Evolutionary conservation across 257 asterid species (phyloP).

Genomic region (Primulina eburnea): DNA sequence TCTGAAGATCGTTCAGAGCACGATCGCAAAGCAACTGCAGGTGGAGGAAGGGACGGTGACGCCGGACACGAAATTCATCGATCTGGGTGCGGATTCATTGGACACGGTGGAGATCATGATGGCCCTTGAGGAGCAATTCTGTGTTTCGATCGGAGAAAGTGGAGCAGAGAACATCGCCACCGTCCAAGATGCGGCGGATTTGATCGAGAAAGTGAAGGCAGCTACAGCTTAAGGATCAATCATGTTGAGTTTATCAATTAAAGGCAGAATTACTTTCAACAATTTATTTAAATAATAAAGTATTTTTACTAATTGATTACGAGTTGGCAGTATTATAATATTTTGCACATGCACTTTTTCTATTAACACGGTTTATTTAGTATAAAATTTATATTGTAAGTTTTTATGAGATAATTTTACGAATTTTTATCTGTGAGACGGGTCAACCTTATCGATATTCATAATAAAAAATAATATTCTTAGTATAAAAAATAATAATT

Average conservation of each 20-base stretch:
- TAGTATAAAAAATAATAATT: too few species aligned
- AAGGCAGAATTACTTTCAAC: too few species aligned
- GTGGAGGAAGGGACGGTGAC: constrained; percentile 41
- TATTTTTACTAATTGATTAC: too few species aligned
- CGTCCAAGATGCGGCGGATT: constrained; percentile 62
- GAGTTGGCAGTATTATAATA: too few species aligned
- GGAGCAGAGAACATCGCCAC: constrained; percentile 55
- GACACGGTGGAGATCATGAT: constrained; percentile 68
- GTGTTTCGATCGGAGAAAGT: constrained; percentile 51
- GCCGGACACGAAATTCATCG: constrained; percentile 45
- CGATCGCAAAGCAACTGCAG: constrained; percentile 49
- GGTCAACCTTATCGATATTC: too few species aligned
- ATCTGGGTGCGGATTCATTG: constrained; percentile 58
- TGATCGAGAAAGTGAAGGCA: constrained; percentile 51
- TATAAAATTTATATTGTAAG: too few species aligned
- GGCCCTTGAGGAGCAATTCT: constrained; percentile 54
- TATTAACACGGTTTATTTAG: too few species aligned
- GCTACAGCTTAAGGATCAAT: constrained; percentile 24
- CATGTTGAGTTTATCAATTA: neutral
- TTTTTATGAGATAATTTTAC: too few species aligned
- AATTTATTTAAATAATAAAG: too few species aligned
- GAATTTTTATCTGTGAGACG: too few species aligned
- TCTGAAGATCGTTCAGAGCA: constrained; percentile 38
- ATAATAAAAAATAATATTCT: too few species aligned
- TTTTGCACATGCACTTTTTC: too few species aligned